A percentile compares a stretch with the other conserved stretches of the same genome.
Evolutionary conservation across 306 rosid species (phyloP).

Genomic region (Medicago lupulina): DNA sequence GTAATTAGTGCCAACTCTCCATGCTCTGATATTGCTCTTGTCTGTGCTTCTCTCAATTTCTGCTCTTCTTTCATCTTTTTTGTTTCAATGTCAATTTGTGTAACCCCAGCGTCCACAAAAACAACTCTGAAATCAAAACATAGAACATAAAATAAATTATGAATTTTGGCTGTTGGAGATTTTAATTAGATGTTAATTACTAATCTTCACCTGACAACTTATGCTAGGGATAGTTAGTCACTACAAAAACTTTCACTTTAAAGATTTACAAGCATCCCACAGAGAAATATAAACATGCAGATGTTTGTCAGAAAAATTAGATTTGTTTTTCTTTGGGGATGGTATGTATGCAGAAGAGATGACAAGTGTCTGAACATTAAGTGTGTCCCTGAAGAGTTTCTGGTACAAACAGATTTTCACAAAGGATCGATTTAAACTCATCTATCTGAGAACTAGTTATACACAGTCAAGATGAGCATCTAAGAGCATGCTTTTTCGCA

Average conservation of each 20-base stretch:
- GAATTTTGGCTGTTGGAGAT: constrained; percentile 15
- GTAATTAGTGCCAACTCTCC: constrained; percentile 90
- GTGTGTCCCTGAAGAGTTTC: constrained; percentile 18
- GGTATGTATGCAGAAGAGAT: not conserved
- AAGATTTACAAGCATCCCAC: constrained; percentile 24
- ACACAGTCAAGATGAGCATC: constrained; percentile 16
- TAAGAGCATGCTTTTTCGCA: not conserved
- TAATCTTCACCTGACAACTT: constrained; percentile 20
- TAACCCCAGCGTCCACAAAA: constrained; percentile 96
- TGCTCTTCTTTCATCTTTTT: constrained; percentile 90
- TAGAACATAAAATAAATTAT: constrained; percentile 1
- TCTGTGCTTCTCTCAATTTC: constrained; percentile 75
- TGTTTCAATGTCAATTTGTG: constrained; percentile 82
- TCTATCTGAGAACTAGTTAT: constrained; percentile 14
- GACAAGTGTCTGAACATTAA: constrained; percentile 6
- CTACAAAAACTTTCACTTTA: not conserved
- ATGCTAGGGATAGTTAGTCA: constrained; percentile 12
- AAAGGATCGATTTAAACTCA: not conserved
- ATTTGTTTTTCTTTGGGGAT: not conserved
- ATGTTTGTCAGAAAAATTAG: constrained; percentile 5
- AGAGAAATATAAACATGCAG: constrained; percentile 1
- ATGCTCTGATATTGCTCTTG: constrained; percentile 79
- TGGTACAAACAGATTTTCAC: not conserved
- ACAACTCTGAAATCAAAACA: constrained; percentile 70
- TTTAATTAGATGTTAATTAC: constrained; percentile 4